phyloP scores from a whole-genome alignment of 2,329 filamentous ascomycete genomes.

The Huntiella bhutanensis region DNA sequence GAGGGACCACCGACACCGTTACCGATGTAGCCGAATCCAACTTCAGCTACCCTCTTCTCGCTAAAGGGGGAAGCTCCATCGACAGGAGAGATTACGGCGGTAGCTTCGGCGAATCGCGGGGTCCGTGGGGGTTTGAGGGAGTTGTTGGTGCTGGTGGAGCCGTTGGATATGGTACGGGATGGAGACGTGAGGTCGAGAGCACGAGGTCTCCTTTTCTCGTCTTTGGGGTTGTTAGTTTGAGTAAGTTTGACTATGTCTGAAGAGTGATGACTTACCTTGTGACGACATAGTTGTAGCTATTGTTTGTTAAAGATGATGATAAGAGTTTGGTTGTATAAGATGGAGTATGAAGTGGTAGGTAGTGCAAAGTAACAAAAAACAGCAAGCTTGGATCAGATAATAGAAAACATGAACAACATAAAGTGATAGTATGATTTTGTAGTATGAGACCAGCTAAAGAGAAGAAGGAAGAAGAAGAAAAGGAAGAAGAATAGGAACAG shows the following conservation, averaged over 20 bases:
- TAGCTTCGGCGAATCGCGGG: conserved; percentile 66
- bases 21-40: conserved; percentile 82
- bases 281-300: conserved; percentile 18
- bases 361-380: conserved; percentile 1
- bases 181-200: conserved; percentile 33
- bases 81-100: conserved; percentile 58
- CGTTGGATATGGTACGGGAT: conserved; percentile 28
- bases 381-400: conserved; percentile 13
- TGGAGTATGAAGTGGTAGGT: not conserved
- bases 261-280: conserved; percentile 20
- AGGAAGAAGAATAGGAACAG: conserved; percentile 14
- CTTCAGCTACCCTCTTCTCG: conserved; percentile 53
- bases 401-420: conserved; percentile 19
- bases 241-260: not conserved
- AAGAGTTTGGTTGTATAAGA: not conserved
- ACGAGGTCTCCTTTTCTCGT: conserved; percentile 37
- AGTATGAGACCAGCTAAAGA: conserved; percentile 38
- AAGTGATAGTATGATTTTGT: conserved; percentile 15
- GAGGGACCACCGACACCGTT: conserved; percentile 36
- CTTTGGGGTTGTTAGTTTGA: conserved; percentile 18
- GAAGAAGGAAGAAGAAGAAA: conserved; percentile 21
- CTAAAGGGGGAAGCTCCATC: conserved; percentile 41
- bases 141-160: conserved; percentile 31
- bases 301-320: not conserved
- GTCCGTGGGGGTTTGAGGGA: conserved; percentile 51